Evolutionary conservation across 2,329 filamentous ascomycete genomes (phyloP).

Genomic region (Hymenoscyphus infarciens): DNA sequence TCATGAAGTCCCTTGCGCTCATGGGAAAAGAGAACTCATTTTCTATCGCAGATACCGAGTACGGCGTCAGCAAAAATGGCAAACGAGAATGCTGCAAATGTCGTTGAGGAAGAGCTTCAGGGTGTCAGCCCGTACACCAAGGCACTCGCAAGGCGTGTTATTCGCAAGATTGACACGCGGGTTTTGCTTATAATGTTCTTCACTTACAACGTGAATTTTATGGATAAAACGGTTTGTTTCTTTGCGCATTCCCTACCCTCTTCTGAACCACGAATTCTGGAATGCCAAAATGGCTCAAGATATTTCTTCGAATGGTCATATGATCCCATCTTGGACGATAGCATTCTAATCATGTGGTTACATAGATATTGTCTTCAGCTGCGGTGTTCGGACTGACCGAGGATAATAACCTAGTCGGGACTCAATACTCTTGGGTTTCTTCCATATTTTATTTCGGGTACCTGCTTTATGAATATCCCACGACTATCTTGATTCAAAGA

Average conservation of each 20-base stretch:
- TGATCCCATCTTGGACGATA: neutral
- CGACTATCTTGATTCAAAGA: conserved; percentile 49
- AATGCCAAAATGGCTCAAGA: neutral
- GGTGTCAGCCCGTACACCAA: conserved; percentile 19
- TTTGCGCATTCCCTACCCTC: neutral
- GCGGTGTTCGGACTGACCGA: conserved; percentile 46
- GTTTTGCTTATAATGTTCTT: conserved; percentile 54
- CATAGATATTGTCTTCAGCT: conserved; percentile 39
- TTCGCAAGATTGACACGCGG: conserved; percentile 53
- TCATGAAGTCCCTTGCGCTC: neutral
- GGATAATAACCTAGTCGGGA: conserved; percentile 43
- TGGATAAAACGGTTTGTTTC: conserved; percentile 24
- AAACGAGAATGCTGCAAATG: neutral
- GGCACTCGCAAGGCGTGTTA: conserved; percentile 37
- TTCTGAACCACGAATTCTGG: neutral
- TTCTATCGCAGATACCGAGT: neutral
- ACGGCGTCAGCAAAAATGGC: neutral
- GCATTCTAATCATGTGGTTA: neutral
- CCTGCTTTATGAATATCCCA: conserved; percentile 37
- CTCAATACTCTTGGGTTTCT: conserved; percentile 47
- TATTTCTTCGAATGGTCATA: neutral
- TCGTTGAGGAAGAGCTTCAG: conserved; percentile 14
- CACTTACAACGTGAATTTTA: conserved; percentile 56
- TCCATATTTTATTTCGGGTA: conserved; percentile 49
- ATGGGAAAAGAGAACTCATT: neutral